Conservation (phyloP, 345 rosid genomes). For the Pugionium dolabratum region DNA sequence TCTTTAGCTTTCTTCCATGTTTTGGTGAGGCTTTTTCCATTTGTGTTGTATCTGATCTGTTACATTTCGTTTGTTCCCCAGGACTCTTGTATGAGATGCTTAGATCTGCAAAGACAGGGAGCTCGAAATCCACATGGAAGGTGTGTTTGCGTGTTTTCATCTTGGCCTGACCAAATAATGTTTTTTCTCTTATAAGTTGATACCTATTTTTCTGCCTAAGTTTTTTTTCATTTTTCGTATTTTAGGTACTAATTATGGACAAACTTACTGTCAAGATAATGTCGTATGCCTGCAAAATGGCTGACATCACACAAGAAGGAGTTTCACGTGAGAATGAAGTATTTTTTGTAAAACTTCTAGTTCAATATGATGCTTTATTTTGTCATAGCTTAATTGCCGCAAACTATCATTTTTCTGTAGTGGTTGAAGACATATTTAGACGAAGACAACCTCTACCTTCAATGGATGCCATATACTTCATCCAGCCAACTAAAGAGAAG, state of each 20-base stretch:
- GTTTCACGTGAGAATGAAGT: slow-evolving; percentile 74
- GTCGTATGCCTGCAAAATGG: slow-evolving; percentile 97
- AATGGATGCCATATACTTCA: slow-evolving; percentile 97
- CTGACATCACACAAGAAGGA: slow-evolving; percentile 97
- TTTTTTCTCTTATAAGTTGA: neutral
- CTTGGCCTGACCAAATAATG: slow-evolving; percentile 8
- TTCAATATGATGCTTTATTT: slow-evolving; percentile 3
- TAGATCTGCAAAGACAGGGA: slow-evolving; percentile 77
- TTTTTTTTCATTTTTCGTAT: neutral
- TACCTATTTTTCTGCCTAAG: slow-evolving; percentile 8
- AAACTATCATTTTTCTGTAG: slow-evolving; percentile 47
- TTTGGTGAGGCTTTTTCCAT: slow-evolving; percentile 6
- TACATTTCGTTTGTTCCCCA: slow-evolving; percentile 35
- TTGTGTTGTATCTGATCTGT: slow-evolving; percentile 8
- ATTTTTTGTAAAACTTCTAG: slow-evolving; percentile 6
- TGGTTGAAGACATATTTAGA: slow-evolving; percentile 93
- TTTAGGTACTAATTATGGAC: slow-evolving; percentile 97
- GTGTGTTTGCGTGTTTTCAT: slow-evolving; percentile 43
- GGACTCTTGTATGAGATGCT: slow-evolving; percentile 97
- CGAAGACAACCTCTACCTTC: slow-evolving; percentile 95
- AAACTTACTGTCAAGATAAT: slow-evolving; percentile 90
- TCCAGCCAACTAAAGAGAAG: slow-evolving; percentile 98
- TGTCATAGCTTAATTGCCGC: neutral
- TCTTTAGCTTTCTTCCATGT: slow-evolving; percentile 10
- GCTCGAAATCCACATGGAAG: slow-evolving; percentile 96